Percentiles rank a stretch among this genome's conserved stretches.
These are phyloP conservation scores for Mortierella sp. DNA, from an alignment of 371 early-diverging fungal species.

Conservation along the genomic window DNA sequence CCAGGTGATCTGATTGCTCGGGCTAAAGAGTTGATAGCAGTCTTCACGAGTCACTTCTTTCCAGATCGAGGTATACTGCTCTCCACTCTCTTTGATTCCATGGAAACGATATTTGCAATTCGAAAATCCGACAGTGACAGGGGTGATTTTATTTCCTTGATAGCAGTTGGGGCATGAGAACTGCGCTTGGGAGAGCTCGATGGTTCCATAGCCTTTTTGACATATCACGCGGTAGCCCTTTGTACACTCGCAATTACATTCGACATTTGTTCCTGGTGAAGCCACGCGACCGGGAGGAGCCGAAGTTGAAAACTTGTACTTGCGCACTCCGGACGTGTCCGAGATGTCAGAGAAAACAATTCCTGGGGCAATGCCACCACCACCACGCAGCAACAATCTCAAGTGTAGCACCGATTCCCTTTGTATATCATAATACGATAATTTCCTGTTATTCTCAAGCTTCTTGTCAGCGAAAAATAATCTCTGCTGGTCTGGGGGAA, in stretches of 20 bases:
- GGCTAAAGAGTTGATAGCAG: slow-evolving; percentile 7
- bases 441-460: slow-evolving; percentile 79
- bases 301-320: not conserved
- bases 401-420: slow-evolving; percentile 88
- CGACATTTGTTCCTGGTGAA: slow-evolving; percentile 13
- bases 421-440: slow-evolving; percentile 55
- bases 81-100: slow-evolving; percentile 11
- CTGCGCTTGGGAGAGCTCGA: slow-evolving; percentile 11
- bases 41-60: not conserved
- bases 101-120: slow-evolving; percentile 32
- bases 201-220: not conserved
- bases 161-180: slow-evolving; percentile 24
- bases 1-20: slow-evolving; percentile 6
- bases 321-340: not conserved
- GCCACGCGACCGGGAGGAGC: slow-evolving; percentile 8
- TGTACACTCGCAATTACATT: slow-evolving; percentile 19
- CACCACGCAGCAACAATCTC: slow-evolving; percentile 88
- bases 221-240: slow-evolving; percentile 8
- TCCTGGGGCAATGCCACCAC: slow-evolving; percentile 3
- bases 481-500: slow-evolving; percentile 60
- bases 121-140: slow-evolving; percentile 12
- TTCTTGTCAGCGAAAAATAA: slow-evolving; percentile 90
- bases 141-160: not conserved
- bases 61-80: slow-evolving; percentile 16
- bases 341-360: slow-evolving; percentile 15